Evolutionary conservation across 148 eudicot species (phyloP), one percentile per base, ranked within the genome.

Genomic region (Tetragonia tetragonoides): DNA sequence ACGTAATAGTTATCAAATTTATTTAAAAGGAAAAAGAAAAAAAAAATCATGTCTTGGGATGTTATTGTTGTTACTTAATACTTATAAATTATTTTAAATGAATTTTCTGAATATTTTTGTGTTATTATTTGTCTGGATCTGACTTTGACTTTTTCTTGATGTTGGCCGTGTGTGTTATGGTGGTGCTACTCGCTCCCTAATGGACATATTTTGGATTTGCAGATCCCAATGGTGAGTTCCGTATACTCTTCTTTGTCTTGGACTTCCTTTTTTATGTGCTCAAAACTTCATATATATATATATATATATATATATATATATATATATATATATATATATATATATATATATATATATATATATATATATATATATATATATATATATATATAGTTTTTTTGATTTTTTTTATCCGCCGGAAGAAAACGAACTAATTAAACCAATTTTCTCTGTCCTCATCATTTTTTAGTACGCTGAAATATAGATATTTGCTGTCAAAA

Each of bases 221-320:
- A 90, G 94, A 90, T 84, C 94, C 94, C 49, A 90, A 90, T 74
- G 94, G 92, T 89, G 70, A 83, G 90, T 76, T 74, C 17, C 17
- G 34, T 72, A 15, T 5, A 17, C 37, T 28, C 34, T 28, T 28
- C 34, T 28, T 28, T 28, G 34, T 28, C 0, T 28, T 28, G 34
- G 34, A 28, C 1, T 28, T 28, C 34, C 34, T 28, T 28, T 28
- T 28, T 28, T 28, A 28, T 28, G 34, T 28, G 34, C 1, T 28
- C 34, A 28, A 0, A 28, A 67, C 39, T 39, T 8, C n/a, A 67
- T 38, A 39, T 49, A 49, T 2, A 2, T 53, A 7, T 53, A 17
- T 53, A 7, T 53, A 17, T 53, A 7, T 10, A 53, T 53, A 53
- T 53, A 2, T 14, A 53, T 2, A 53, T 7, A 17, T 53, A 11